phyloP scores from a whole-genome alignment of 2,329 filamentous ascomycete species.

The Neocucurbitaria cava region DNA sequence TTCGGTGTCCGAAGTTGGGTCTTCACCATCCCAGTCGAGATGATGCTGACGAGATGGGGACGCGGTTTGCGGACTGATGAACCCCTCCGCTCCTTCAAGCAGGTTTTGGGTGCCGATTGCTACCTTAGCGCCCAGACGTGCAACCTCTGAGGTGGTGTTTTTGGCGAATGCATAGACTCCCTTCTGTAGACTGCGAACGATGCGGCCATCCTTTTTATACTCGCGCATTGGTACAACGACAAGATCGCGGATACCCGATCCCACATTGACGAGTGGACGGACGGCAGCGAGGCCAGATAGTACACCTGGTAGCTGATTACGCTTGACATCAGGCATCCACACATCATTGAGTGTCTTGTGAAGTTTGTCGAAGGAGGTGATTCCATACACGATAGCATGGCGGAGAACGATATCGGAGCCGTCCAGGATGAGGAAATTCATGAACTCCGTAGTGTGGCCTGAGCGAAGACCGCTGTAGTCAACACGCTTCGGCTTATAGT shows the following conservation, averaged over 20 bases:
- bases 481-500: constrained; percentile 98
- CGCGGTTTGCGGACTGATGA: constrained; percentile 61
- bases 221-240: constrained; percentile 89
- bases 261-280: constrained; percentile 89
- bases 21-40: constrained; percentile 58
- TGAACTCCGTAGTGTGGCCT: constrained; percentile 94
- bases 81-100: constrained; percentile 84
- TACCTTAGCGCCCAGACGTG: constrained; percentile 91
- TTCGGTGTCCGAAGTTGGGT: constrained; percentile 70
- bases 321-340: constrained; percentile 92
- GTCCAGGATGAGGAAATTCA: constrained; percentile 97
- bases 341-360: constrained; percentile 92
- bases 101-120: constrained; percentile 95
- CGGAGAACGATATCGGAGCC: constrained; percentile 84
- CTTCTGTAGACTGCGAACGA: constrained; percentile 90
- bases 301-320: constrained; percentile 86
- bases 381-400: constrained; percentile 90
- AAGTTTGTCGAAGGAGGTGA: constrained; percentile 87
- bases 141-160: constrained; percentile 92
- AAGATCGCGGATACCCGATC: constrained; percentile 83
- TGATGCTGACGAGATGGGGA: constrained; percentile 25
- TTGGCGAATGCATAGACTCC: constrained; percentile 89
- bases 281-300: constrained; percentile 88
- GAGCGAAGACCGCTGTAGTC: constrained; percentile 93
- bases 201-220: constrained; percentile 90